These are phyloP conservation scores for Pharnaceum exiguum DNA, from an alignment of 148 eudicot species.

Conservation along the genomic window DNA sequence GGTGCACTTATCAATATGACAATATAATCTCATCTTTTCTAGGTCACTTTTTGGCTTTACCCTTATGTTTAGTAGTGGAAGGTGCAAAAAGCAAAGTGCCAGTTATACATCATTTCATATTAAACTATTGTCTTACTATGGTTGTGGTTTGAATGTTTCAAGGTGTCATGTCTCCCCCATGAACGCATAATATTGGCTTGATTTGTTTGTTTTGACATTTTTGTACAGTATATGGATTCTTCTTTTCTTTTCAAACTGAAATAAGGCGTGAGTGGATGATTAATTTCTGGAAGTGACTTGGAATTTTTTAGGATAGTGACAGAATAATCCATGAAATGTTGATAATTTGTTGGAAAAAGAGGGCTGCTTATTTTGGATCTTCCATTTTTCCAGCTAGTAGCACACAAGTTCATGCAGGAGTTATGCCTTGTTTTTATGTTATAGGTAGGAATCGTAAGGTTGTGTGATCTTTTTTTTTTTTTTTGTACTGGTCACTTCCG, in stretches of 20 bases:
- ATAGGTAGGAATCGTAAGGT: neutral
- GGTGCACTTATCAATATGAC: neutral
- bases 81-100: constrained; percentile 23
- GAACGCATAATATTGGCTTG: constrained; percentile 1
- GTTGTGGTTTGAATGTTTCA: constrained; percentile 33
- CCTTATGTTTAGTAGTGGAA: constrained; percentile 31
- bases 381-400: neutral
- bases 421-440: constrained; percentile 10
- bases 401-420: neutral
- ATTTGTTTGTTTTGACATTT: constrained; percentile 17
- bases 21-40: constrained; percentile 27
- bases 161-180: constrained; percentile 32
- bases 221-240: constrained; percentile 5
- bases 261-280: neutral
- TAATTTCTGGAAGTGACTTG: neutral
- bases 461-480: neutral
- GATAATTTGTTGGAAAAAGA: neutral
- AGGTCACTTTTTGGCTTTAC: constrained; percentile 38
- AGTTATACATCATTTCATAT: constrained; percentile 19
- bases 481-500: too few species aligned
- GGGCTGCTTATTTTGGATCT: neutral
- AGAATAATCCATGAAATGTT: neutral
- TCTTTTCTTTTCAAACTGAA: neutral
- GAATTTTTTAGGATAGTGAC: neutral
- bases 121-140: constrained; percentile 29